Percentiles rank a stretch among this genome's conserved stretches.
Evolutionary conservation across 257 asterid species (phyloP).

Genomic region (Fraxinus americana): DNA sequence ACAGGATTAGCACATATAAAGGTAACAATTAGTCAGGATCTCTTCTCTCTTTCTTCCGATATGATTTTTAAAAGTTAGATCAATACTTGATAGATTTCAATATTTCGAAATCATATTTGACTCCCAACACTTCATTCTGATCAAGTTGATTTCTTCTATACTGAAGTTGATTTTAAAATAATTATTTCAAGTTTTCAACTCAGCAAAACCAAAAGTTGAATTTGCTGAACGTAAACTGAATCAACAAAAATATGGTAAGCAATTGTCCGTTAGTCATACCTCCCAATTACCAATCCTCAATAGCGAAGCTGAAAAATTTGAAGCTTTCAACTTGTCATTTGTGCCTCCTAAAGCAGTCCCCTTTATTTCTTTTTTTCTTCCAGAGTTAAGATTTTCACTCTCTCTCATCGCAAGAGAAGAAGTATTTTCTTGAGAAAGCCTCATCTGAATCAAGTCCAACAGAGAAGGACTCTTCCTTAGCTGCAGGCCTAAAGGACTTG

Average conservation of each 20-base stretch:
- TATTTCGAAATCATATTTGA: background rate
- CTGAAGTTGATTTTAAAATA: background rate
- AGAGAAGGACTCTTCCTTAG: constrained; percentile 57
- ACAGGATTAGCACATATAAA: constrained; percentile 1
- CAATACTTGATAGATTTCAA: background rate
- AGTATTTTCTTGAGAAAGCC: constrained; percentile 39
- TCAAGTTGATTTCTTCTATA: background rate
- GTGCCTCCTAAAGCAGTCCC: constrained; percentile 25
- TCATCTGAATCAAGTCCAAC: constrained; percentile 51
- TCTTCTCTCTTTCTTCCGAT: background rate
- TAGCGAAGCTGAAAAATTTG: constrained; percentile 43
- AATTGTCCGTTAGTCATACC: constrained; percentile 29
- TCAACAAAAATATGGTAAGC: background rate
- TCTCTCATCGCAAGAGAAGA: constrained; percentile 18
- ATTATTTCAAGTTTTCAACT: background rate
- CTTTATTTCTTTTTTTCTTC: constrained; percentile 25
- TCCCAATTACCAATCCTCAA: constrained; percentile 51
- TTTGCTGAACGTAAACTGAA: background rate
- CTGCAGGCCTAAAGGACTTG: constrained; percentile 57
- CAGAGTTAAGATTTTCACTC: constrained; percentile 6
- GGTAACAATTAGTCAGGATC: background rate
- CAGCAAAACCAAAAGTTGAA: background rate
- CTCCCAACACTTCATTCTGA: background rate
- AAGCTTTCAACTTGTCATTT: constrained; percentile 49
- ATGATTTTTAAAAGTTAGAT: background rate